phyloP scores from a whole-genome alignment of 2,329 filamentous ascomycete genomes.

The Chalara sp. region DNA sequence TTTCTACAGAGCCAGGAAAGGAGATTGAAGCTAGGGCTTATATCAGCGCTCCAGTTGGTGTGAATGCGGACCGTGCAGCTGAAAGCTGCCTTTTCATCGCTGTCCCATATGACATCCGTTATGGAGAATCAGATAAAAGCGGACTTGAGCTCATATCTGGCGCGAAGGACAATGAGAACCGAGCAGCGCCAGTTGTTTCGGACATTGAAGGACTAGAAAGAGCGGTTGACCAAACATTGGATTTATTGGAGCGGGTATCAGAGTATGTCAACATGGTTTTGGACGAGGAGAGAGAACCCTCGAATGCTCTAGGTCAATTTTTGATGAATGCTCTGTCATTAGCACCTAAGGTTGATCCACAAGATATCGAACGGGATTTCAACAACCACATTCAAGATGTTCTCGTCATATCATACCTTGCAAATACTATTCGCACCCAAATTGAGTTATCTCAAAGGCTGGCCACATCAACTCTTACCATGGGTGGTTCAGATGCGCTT shows the following conservation, averaged over 20 bases:
- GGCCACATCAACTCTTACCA: constrained; percentile 66
- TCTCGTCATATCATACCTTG: constrained; percentile 93
- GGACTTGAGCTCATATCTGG: constrained; percentile 77
- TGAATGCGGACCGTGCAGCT: constrained; percentile 88
- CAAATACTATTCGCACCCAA: constrained; percentile 97
- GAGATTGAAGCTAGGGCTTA: constrained; percentile 89
- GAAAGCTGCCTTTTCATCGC: constrained; percentile 98
- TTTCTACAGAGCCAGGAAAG: constrained; percentile 81
- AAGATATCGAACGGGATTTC: constrained; percentile 94
- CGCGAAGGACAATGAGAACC: constrained; percentile 72
- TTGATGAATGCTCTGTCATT: constrained; percentile 89
- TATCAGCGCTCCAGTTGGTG: constrained; percentile 90
- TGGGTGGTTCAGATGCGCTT: constrained; percentile 40
- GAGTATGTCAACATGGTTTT: constrained; percentile 91
- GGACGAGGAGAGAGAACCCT: constrained; percentile 86
- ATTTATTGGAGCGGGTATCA: constrained; percentile 83
- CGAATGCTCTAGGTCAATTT: constrained; percentile 88
- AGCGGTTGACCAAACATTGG: constrained; percentile 79
- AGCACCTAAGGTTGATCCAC: constrained; percentile 86
- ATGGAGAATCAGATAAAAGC: constrained; percentile 71
- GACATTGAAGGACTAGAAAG: constrained; percentile 87
- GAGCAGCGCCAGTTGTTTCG: constrained; percentile 66
- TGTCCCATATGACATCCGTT: constrained; percentile 89
- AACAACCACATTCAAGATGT: constrained; percentile 99
- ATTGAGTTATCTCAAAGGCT: constrained; percentile 96